Evolutionary conservation across 345 rosid species (phyloP), one percentile per base, ranked within the genome.

Genomic region (Salix purpurea): DNA sequence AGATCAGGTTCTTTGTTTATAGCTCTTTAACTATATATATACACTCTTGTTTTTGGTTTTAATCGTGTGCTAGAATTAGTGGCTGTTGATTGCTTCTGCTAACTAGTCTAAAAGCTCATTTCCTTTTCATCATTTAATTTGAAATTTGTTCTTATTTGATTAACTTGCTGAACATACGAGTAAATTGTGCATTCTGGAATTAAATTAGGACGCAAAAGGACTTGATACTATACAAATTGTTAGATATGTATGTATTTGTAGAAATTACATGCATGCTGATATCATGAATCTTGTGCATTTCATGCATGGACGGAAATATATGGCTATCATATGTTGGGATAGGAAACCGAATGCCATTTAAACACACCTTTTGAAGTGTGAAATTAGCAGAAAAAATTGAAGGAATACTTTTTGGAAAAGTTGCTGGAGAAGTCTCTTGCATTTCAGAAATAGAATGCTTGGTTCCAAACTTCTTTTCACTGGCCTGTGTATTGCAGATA

Each of bases 1-100:
- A 71, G 89, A 90, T 81, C 90, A 92, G 95, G 96, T 89, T 69
- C 44, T 70, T 69, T 84, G 56, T 60, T 44, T 66, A 21, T 56
- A 15, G 62, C 54, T 70, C 70, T 62, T 52, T 62, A 65, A 78
- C 71, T 78, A n/a, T 52, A 61, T 13, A 14, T 13, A 40, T 2
- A 40, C 4, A 14, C 50, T 14, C 14, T 46, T 46, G 18, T 56
- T 78, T 77, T 76, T 71, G 54, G 24, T 69, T 71, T 32, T 46
- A 46, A 46, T 46, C 50, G 19, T 76, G 28, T 42, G 69, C 74
- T 67, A 46, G 52, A 42, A 67, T 66, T 74, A 23, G 30, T 39
- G 32, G 64, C 74, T 74, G 26, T 61, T 19, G 70, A 65, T 70
- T 37, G 66, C 24, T 7, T 64, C 44, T 44, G 65, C 61, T 79